These are phyloP conservation scores for Cladophialophora bantiana DNA, from an alignment of 2,329 filamentous ascomycete genomes.

Conservation along the genomic window DNA sequence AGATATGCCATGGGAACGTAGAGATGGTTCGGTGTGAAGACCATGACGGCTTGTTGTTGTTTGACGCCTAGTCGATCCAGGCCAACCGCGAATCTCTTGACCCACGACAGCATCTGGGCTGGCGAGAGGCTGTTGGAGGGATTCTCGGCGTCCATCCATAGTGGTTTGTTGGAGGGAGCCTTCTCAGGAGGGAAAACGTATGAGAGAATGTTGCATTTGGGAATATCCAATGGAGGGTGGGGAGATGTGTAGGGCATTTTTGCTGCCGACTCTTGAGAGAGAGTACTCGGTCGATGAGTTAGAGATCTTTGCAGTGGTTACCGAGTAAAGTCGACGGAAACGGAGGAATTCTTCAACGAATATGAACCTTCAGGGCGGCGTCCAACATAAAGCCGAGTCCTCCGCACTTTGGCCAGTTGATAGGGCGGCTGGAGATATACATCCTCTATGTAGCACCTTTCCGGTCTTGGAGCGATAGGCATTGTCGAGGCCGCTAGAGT, in stretches of 20 bases:
- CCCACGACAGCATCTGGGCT: slow-evolving; percentile 66
- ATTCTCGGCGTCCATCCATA: slow-evolving; percentile 66
- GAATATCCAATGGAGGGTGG: slow-evolving; percentile 45
- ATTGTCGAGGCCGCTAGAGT: background rate
- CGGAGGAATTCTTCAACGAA: background rate
- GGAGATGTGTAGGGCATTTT: slow-evolving; percentile 38
- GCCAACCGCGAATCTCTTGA: slow-evolving; percentile 73
- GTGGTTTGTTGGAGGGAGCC: slow-evolving; percentile 45
- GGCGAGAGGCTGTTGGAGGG: slow-evolving; percentile 69
- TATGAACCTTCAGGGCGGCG: background rate
- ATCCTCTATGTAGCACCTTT: background rate
- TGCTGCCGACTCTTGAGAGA: background rate
- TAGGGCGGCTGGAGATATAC: background rate
- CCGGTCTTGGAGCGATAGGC: background rate
- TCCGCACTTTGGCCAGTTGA: background rate
- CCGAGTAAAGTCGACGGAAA: background rate
- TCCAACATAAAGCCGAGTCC: slow-evolving; percentile 3
- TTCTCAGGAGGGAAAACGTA: slow-evolving; percentile 55
- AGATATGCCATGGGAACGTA: slow-evolving; percentile 64
- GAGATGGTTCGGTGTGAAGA: slow-evolving; percentile 73
- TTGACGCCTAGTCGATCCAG: slow-evolving; percentile 66
- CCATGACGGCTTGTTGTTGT: slow-evolving; percentile 69
- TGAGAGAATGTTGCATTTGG: slow-evolving; percentile 53
- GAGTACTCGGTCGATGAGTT: background rate
- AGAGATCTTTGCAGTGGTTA: background rate